Evolutionary conservation across 2,329 filamentous ascomycete genomes (phyloP).

Genomic region (Cyclaneusma minus): DNA sequence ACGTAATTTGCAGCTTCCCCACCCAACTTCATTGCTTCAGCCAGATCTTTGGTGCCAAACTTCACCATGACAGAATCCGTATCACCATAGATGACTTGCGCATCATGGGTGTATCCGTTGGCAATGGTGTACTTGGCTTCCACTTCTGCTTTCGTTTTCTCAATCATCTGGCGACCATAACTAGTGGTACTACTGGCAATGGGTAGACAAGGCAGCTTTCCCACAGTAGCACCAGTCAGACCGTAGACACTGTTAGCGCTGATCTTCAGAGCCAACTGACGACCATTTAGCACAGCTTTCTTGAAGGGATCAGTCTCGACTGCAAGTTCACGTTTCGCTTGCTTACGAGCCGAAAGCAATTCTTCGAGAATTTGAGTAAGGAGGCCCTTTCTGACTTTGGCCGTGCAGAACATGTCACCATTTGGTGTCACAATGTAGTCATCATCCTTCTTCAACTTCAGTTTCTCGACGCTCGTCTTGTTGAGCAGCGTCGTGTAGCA

Average conservation of each 20-base stretch:
- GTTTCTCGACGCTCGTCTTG: constrained; percentile 59
- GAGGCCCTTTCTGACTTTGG: constrained; percentile 78
- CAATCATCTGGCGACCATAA: constrained; percentile 98
- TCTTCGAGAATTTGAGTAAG: constrained; percentile 94
- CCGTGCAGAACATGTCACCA: constrained; percentile 81
- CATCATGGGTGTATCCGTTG: constrained; percentile 89
- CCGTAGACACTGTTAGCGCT: constrained; percentile 98
- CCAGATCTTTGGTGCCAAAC: constrained; percentile 78
- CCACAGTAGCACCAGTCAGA: constrained; percentile 87
- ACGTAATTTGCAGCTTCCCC: constrained; percentile 81
- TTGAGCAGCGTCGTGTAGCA: constrained; percentile 92
- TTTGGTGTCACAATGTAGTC: constrained; percentile 97
- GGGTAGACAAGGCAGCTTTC: constrained; percentile 84
- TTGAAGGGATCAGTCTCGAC: constrained; percentile 91
- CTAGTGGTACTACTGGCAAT: constrained; percentile 96
- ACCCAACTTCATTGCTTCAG: constrained; percentile 87
- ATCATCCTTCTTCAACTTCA: constrained; percentile 68
- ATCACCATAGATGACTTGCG: constrained; percentile 95
- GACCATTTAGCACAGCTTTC: constrained; percentile 93
- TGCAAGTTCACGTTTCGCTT: constrained; percentile 80
- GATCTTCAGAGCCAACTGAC: constrained; percentile 88
- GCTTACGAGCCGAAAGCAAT: constrained; percentile 78
- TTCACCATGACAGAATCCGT: constrained; percentile 99
- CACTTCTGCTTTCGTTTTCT: constrained; percentile 92
- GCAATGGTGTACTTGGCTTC: constrained; percentile 79